These are phyloP conservation scores for Vitis riparia DNA, from an alignment of 164 flowering plant species.

Conservation along the genomic window DNA sequence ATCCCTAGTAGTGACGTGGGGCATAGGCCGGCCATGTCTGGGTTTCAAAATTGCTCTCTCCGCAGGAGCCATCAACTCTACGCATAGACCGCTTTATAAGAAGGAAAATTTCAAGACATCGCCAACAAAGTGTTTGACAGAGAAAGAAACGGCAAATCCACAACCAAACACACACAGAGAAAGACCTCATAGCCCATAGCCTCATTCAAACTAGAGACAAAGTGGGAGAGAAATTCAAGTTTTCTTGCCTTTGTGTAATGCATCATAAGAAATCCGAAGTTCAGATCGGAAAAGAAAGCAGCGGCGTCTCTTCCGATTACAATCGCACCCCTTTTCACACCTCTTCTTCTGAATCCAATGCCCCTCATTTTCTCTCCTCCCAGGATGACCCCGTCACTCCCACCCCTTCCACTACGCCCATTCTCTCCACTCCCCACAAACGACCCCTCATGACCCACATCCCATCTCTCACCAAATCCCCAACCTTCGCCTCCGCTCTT, in stretches of 20 bases:
- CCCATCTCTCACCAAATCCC: conserved; percentile 42
- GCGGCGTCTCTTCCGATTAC: conserved; percentile 75
- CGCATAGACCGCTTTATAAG: conserved; percentile 14
- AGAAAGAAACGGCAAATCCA: conserved; percentile 11
- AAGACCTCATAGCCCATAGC: not conserved
- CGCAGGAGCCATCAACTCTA: conserved; percentile 4
- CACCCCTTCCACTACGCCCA: conserved; percentile 11
- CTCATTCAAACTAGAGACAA: not conserved
- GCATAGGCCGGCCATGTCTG: too few species aligned
- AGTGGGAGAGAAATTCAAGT: not conserved
- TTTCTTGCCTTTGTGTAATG: conserved; percentile 28
- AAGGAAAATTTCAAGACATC: not conserved
- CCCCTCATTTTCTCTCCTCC: not conserved
- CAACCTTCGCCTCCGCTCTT: conserved; percentile 30
- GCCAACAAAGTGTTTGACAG: not conserved
- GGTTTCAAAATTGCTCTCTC: not conserved
- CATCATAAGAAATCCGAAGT: conserved; percentile 71
- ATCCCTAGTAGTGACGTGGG: too few species aligned
- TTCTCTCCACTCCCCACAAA: conserved; percentile 45
- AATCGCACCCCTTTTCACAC: conserved; percentile 27
- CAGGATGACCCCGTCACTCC: conserved; percentile 24
- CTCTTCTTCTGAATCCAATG: not conserved
- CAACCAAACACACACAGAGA: not conserved
- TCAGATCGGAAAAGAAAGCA: conserved; percentile 77
- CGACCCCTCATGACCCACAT: conserved; percentile 43